Evolutionary conservation across 2,329 filamentous ascomycete genomes (phyloP).

Genomic region (Raffaelea ambrosiae): DNA sequence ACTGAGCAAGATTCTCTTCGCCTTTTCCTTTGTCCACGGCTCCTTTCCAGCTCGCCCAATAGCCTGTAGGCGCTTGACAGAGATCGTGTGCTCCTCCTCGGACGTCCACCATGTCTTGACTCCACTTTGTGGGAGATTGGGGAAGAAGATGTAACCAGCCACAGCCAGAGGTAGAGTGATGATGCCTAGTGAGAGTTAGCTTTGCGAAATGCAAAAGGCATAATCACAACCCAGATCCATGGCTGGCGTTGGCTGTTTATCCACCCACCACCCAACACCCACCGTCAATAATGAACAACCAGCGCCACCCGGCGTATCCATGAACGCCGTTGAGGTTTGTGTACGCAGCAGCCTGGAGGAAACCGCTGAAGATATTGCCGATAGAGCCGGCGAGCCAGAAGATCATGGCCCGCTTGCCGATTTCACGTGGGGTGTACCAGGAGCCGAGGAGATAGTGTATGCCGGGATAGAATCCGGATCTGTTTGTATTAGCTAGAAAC

Average conservation of each 20-base stretch:
- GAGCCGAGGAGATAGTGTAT: conserved; percentile 38
- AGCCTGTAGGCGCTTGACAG: conserved; percentile 21
- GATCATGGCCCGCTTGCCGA: conserved; percentile 55
- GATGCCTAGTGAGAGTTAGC: conserved; percentile 7
- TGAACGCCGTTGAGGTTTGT: conserved; percentile 39
- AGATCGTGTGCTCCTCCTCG: conserved; percentile 25
- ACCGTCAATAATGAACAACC: conserved; percentile 31
- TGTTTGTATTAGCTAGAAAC: background rate
- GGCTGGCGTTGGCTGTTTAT: too few species aligned
- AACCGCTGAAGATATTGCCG: conserved; percentile 24
- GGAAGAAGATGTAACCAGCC: conserved; percentile 41
- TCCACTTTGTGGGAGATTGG: conserved; percentile 33
- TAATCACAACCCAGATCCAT: too few species aligned
- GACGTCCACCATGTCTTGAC: conserved; percentile 27
- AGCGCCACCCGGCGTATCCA: conserved; percentile 41
- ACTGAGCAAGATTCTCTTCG: conserved; percentile 22
- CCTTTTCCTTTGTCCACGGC: conserved; percentile 25
- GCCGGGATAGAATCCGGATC: conserved; percentile 40
- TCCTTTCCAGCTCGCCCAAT: conserved; percentile 26
- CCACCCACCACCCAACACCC: background rate
- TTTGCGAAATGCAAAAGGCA: too few species aligned
- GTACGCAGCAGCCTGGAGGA: conserved; percentile 41
- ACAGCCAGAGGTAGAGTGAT: conserved; percentile 36
- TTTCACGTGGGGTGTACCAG: conserved; percentile 53
- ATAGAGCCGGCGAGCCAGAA: conserved; percentile 54